Percentiles rank a stretch among this genome's conserved stretches.
Evolutionary conservation across 2,329 filamentous ascomycete genomes (phyloP).

Genomic region (Epichloe sp.): DNA sequence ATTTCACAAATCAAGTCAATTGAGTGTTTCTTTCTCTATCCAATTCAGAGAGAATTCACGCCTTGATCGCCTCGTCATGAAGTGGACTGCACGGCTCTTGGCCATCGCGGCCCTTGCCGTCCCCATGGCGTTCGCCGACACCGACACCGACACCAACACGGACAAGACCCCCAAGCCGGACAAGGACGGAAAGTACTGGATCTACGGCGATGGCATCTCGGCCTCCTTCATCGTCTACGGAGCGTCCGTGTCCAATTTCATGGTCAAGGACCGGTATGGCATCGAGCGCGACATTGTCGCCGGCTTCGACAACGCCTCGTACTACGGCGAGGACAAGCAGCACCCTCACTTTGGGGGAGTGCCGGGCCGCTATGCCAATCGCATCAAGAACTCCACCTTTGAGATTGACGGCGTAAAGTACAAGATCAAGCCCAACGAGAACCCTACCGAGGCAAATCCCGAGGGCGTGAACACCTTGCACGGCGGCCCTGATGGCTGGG

Average conservation of each 20-base stretch:
- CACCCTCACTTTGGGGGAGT: slow-evolving; percentile 63
- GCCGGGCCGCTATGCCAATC: slow-evolving; percentile 67
- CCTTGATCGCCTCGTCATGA: slow-evolving; percentile 9
- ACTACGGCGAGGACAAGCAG: slow-evolving; percentile 49
- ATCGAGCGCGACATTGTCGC: slow-evolving; percentile 57
- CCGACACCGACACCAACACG: slow-evolving; percentile 3
- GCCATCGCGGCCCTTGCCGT: slow-evolving; percentile 9
- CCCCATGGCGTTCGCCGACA: slow-evolving; percentile 7
- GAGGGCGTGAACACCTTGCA: slow-evolving; percentile 52
- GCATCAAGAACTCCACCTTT: slow-evolving; percentile 66
- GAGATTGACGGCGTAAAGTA: slow-evolving; percentile 50
- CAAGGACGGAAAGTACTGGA: slow-evolving; percentile 56
- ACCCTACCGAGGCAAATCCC: slow-evolving; percentile 36
- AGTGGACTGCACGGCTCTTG: slow-evolving; percentile 7
- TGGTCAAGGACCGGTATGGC: slow-evolving; percentile 56
- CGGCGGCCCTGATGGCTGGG: slow-evolving; percentile 60
- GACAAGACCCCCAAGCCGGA: slow-evolving; percentile 28
- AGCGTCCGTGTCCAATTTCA: slow-evolving; percentile 57
- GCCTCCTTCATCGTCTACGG: slow-evolving; percentile 63
- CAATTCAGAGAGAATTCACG: not conserved
- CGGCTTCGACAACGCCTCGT: slow-evolving; percentile 63
- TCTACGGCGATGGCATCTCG: slow-evolving; percentile 51
- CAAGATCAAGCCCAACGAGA: slow-evolving; percentile 50
- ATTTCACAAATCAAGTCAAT: not conserved
- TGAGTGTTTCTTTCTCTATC: not conserved